Evolutionary conservation across 2,329 filamentous ascomycete genomes (phyloP).

Genomic region (Diaporthe ampelina): DNA sequence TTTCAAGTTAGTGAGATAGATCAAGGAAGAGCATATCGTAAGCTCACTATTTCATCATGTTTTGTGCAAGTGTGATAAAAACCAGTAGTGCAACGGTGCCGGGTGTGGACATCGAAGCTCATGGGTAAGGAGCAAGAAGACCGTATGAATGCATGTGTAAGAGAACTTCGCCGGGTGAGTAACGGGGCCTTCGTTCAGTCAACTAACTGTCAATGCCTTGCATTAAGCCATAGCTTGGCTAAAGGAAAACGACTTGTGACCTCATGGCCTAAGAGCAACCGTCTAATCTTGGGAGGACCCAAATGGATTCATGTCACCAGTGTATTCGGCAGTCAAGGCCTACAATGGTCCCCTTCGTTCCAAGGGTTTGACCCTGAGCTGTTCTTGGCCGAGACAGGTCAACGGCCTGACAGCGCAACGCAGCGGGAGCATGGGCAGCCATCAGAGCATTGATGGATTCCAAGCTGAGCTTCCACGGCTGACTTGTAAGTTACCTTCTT

Average conservation of each 20-base stretch:
- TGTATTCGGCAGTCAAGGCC: not conserved
- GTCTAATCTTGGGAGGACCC: not conserved
- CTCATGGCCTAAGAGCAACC: not conserved
- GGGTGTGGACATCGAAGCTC: not conserved
- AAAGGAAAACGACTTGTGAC: not conserved
- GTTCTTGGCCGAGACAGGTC: not conserved
- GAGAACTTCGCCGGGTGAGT: not conserved
- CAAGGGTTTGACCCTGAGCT: constrained; percentile 7
- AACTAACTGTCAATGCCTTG: not conserved
- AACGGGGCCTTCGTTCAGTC: not conserved
- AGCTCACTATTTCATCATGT: no score
- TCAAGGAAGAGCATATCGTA: constrained; percentile 1
- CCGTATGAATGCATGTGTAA: not conserved
- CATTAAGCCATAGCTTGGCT: not conserved
- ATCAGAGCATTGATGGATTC: not conserved
- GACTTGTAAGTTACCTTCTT: not conserved
- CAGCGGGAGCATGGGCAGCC: not conserved
- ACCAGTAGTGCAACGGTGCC: not conserved
- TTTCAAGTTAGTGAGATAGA: not conserved
- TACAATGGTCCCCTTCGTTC: not conserved
- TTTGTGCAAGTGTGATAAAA: not conserved
- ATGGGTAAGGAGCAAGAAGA: not conserved
- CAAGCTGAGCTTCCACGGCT: not conserved
- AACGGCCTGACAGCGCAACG: not conserved
- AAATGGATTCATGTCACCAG: not conserved